Base-by-base conservation (phyloP, 352 stramenopile species). In the Phytophthora syringae region DNA sequence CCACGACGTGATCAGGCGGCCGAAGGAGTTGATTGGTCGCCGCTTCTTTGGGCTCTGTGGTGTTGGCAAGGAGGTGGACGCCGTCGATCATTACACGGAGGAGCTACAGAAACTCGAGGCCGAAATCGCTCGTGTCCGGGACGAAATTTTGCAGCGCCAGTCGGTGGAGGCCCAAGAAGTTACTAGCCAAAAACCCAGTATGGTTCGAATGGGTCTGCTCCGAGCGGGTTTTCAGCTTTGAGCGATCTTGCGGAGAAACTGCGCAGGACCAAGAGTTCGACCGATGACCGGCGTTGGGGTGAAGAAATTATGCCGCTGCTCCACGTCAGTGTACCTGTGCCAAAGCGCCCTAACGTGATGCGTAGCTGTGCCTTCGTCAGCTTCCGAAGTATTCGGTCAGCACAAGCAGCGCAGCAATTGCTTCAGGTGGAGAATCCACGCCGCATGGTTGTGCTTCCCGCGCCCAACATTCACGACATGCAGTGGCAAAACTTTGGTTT, bases 401-500 rank as follows among this genome's bases (percentile, higher is more conserved):
- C 85, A 12, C 84, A 92, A 64, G 67, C 81, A 27, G 79, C 83
- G 5, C 85, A 91, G 60, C 85, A 94, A 71, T 51, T 88, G 24
- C 77, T 94, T 52, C 81, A 94, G 54, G 83, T 86, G 2, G 74
- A 87, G 56, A 86, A 88, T 52, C 83, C 83, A 12, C 63, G 80
- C 56, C 76, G 86, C 24, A 86, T 92, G 68, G 57, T 77, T 25
- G 68, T 94, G 10, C 52, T 76, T 21, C 64, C 79, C n/a, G 85
- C 85, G 22, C 85, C 85, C 9, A 83, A 91, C 43, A 75, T 87
- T 40, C 68, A 81, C 51, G 85, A 92, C 47, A 71, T 92, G 32
- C 72, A 85, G 54, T 94, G 85, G 85, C 83, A 89, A 53, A 94
- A 94, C 67, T 86, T 94, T 70, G 85, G 85, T 16, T 62, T 89